phyloP scores from a whole-genome alignment of 306 rosid genomes.

The Prunus campanulata region DNA sequence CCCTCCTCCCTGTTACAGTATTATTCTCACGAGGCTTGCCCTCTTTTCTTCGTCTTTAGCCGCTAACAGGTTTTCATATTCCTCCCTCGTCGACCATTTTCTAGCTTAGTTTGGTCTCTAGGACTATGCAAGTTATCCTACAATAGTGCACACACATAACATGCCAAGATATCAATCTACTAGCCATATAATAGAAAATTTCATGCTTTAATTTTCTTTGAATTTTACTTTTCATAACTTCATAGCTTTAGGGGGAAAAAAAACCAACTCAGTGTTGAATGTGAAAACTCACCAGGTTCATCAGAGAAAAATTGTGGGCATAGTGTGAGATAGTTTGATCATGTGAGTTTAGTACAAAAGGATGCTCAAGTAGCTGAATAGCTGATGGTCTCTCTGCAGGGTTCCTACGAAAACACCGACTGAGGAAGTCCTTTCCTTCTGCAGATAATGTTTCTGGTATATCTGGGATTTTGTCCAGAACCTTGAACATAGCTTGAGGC shows the following conservation, averaged over 20 bases:
- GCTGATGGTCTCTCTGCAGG: slow-evolving; percentile 88
- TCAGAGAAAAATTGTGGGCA: slow-evolving; percentile 31
- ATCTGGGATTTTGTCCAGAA: slow-evolving; percentile 62
- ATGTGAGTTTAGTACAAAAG: slow-evolving; percentile 59
- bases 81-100: slow-evolving; percentile 8
- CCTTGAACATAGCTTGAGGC: slow-evolving; percentile 98
- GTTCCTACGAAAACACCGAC: slow-evolving; percentile 71
- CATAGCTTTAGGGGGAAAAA: background rate
- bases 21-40: too few species aligned
- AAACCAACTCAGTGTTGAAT: background rate
- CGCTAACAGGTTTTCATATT: too few species aligned
- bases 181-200: background rate
- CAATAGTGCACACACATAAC: slow-evolving; percentile 14
- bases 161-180: slow-evolving; percentile 13
- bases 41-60: too few species aligned
- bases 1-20: too few species aligned
- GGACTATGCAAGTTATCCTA: slow-evolving; percentile 54
- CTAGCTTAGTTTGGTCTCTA: slow-evolving; percentile 21
- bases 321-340: slow-evolving; percentile 32
- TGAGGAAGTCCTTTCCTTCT: slow-evolving; percentile 82
- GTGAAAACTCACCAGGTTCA: slow-evolving; percentile 51
- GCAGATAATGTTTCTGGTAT: slow-evolving; percentile 71
- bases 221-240: slow-evolving; percentile 33
- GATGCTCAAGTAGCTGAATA: slow-evolving; percentile 59
- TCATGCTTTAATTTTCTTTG: background rate